phyloP scores from a whole-genome alignment of 2,329 filamentous ascomycete genomes.

The Pseudogymnoascus sp. region DNA sequence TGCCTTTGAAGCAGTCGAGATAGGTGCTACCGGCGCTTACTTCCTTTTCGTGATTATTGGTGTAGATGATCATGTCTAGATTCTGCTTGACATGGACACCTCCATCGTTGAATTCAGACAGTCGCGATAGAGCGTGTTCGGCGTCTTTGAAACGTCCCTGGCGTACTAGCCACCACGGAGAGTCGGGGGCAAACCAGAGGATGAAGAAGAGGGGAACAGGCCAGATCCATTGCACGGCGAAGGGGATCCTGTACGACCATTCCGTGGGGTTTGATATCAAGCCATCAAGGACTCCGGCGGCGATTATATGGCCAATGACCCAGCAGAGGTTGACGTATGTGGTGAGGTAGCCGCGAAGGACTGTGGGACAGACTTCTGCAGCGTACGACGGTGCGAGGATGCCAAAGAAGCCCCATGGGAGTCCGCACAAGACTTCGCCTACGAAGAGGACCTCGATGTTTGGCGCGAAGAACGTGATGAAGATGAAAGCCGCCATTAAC shows the following conservation, averaged over 20 bases:
- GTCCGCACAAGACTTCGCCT: conserved; percentile 42
- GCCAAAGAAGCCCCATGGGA: conserved; percentile 43
- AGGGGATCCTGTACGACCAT: conserved; percentile 13
- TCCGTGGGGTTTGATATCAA: neutral
- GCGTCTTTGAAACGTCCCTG: conserved; percentile 36
- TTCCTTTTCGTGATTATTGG: conserved; percentile 44
- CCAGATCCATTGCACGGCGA: conserved; percentile 36
- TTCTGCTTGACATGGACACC: conserved; percentile 38
- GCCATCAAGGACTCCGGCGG: conserved; percentile 36
- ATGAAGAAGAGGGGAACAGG: conserved; percentile 36
- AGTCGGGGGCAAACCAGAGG: conserved; percentile 38
- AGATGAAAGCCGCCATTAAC: conserved; percentile 38
- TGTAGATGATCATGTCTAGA: conserved; percentile 45
- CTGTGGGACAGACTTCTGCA: conserved; percentile 48
- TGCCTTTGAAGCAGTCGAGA: conserved; percentile 74
- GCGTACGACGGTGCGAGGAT: conserved; percentile 32
- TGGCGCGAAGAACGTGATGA: conserved; percentile 43
- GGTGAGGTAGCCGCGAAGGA: conserved; percentile 45
- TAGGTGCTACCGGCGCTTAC: conserved; percentile 66
- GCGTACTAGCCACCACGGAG: conserved; percentile 41
- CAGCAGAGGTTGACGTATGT: conserved; percentile 51
- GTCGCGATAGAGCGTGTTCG: conserved; percentile 22
- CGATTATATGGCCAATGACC: conserved; percentile 43
- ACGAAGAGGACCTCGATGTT: conserved; percentile 39
- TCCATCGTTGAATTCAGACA: conserved; percentile 26